Evolutionary conservation across 2,329 filamentous ascomycete species (phyloP), one percentile per base, ranked within the genome.

Genomic region (Thyridium curvatum): DNA sequence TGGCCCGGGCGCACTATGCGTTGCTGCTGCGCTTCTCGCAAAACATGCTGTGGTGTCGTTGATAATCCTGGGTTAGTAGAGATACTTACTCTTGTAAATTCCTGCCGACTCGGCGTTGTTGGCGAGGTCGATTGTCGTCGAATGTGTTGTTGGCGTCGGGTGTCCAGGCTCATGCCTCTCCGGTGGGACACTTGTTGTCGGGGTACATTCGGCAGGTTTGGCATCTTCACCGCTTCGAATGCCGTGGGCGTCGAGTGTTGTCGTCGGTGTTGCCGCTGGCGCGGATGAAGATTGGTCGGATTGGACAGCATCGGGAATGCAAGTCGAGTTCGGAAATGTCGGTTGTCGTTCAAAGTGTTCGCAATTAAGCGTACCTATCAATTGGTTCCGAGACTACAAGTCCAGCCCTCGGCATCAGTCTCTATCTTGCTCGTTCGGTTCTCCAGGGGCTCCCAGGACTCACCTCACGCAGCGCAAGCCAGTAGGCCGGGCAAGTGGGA

Each of bases 11-110:
- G 81, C 77, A 78, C 77, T 76, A 80, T 76, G 77, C 79, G 79
- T 72, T 89, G 86, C 82, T 86, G 80, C 79, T 91, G 87, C 81
- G 84, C 77, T 86, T 86, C 85, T 83, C 83, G 84, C 82, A 88
- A 77, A 69, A 79, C 74, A 77, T 88, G 84, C 77, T 90, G 85
- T 76, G 70, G 68, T 67, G 68, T 74, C 53, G 62, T 64, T 66
- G 69, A 55, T 70, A 70, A 65, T 74, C 69, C 69, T 71, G 66
- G 60, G 59, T 69, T 71, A 61, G 66, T 77, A 62, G 55, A 52
- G 49, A 62, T 71, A 67, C 69, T 72, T 71, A 74, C 67, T 68
- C 62, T 64, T 51, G 54, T 59, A 53, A 69, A 68, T 51, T 72
- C 69, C 64, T 73, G 72, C 55, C 64, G 49, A 26, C 21, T 26